Evolutionary conservation across 768 basidiomycete genomes (phyloP), one percentile per base, ranked within the genome.

Genomic region (Tulasnella sp.): DNA sequence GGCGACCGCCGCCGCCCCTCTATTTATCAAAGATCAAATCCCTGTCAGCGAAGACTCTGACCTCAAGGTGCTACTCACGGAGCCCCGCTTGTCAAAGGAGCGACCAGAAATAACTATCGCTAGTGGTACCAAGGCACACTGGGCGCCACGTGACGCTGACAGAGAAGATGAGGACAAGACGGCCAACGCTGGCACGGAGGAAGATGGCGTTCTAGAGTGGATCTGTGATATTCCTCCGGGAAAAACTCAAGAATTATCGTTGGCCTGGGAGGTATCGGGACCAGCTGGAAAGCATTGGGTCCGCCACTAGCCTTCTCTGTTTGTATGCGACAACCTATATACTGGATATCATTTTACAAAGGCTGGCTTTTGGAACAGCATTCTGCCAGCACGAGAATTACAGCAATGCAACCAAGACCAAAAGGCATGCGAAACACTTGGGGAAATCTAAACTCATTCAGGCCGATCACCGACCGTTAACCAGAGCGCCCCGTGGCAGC

Each of bases 11-110:
- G 58, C 71, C 19, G 25, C 31, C 11, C 40, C 49, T 14, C 71
- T 79, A 38, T 38, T 68, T 22, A 45, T 79, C n/a, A 67, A 69
- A 36, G 79, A 78, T 37, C 78, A 78, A 31, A 78, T 79, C 17
- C 79, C 79, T 0, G 64, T 73, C 9, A 76, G 75, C 37, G 78
- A 78, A 39, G 77, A 79, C 38, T 38, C 75, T 25, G 67, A 71
- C 36, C 54, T 78, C 71, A 79, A 78, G 71, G 78, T 78, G 0
- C 36, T 42, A 7, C 29, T 79, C 25, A 17, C 71, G 8, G 71
- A 79, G 29, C 78, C 78, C 29, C 58, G 58, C 9, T 17, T 64
- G 31, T 34, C 70, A 17, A 77, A 77, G 77, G 72, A 73, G 29
- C 19, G 73, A 31, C 58, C 74, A 8, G 73, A 73, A 29, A 40